Conservation (phyloP, 148 eudicot species). For the Rhododendron ferrugineum region DNA sequence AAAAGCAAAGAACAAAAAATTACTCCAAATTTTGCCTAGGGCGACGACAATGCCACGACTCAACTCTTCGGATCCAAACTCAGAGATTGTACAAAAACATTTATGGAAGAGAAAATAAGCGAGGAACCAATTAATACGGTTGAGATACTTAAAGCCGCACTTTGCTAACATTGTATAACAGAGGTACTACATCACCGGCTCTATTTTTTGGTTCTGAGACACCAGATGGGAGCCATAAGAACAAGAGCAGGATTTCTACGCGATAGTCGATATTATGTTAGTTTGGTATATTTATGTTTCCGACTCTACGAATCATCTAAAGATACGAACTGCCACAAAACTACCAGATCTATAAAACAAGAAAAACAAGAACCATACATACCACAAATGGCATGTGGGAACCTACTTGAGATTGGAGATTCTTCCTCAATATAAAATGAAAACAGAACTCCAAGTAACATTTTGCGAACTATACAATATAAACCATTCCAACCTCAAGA, state of each 20-base stretch:
- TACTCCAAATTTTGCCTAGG: background rate
- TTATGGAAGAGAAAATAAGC: background rate
- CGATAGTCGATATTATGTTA: background rate
- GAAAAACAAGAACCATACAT: background rate
- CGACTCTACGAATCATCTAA: background rate
- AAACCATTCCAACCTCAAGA: conserved; percentile 94
- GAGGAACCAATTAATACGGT: background rate
- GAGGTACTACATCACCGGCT: background rate
- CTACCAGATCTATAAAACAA: background rate
- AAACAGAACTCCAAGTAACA: background rate
- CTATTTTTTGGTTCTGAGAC: background rate
- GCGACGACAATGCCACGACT: background rate
- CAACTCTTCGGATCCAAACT: background rate
- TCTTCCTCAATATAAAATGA: background rate
- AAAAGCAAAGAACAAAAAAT: background rate
- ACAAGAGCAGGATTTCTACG: background rate
- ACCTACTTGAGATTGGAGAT: background rate
- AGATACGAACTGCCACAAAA: background rate
- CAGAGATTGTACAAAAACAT: background rate
- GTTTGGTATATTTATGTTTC: background rate
- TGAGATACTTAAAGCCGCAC: background rate
- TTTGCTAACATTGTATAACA: background rate
- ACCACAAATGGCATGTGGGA: background rate
- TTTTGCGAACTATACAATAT: conserved; percentile 45
- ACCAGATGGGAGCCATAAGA: background rate